A percentile compares a stretch with the other conserved stretches of the same genome.
Conservation (phyloP, 2,329 filamentous ascomycete species). For the Coleophoma cylindrospora region DNA sequence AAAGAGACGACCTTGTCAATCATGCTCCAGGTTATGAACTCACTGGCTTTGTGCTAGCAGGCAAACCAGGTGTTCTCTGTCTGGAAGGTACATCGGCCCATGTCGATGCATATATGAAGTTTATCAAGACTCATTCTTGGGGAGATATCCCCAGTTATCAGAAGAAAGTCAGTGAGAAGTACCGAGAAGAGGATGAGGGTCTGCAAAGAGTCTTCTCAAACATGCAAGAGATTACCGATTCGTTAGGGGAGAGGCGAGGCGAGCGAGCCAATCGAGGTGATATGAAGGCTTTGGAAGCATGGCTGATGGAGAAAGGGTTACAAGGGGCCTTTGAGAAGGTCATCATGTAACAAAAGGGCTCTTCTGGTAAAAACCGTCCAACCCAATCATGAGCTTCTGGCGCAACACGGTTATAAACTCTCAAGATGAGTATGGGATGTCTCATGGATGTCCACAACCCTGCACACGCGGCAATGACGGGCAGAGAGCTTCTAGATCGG, state of each 20-base stretch:
- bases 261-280: conserved; percentile 45
- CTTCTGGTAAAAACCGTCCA: too few relatives aligned
- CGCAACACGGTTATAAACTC: too few relatives aligned
- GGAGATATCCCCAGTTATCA: conserved; percentile 56
- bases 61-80: conserved; percentile 52
- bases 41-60: conserved; percentile 55
- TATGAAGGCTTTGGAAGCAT: conserved; percentile 47
- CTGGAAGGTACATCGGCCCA: conserved; percentile 40
- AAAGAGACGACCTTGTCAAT: conserved; percentile 51
- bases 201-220: conserved; percentile 40
- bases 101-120: conserved; percentile 56
- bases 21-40: conserved; percentile 46
- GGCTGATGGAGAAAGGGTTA: conserved; percentile 39
- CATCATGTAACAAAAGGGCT: background rate
- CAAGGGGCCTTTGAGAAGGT: conserved; percentile 39
- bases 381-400: too few relatives aligned
- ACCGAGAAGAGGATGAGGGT: conserved; percentile 31
- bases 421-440: too few relatives aligned
- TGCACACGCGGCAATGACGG: too few relatives aligned
- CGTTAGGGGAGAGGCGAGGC: conserved; percentile 40
- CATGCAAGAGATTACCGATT: conserved; percentile 53
- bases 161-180: conserved; percentile 56
- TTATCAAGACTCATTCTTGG: conserved; percentile 60
- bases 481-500: too few relatives aligned
- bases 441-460: too few relatives aligned